Evolutionary conservation across 352 stramenopile species (phyloP), one percentile per base, ranked within the genome.

Genomic region (Phytopythium aichiense): DNA sequence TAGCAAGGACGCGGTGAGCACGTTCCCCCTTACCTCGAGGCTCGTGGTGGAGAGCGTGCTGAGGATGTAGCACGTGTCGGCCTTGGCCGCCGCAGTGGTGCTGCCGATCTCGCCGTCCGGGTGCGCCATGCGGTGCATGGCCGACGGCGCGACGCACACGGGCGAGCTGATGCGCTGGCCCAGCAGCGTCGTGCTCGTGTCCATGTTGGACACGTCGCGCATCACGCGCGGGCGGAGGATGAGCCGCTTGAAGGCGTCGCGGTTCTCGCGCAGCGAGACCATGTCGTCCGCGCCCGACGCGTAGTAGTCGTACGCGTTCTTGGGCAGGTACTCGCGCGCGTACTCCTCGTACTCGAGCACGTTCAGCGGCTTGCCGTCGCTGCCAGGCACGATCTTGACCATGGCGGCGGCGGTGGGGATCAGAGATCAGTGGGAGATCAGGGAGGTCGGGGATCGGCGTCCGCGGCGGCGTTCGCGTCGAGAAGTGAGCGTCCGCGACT

Each of bases 81-180:
- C 78, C 63, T 96, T 92, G 57, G 91, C 61, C 0, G 93, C 79
- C 2, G 93, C 94, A 2, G 72, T 73, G 4, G 88, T 83, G 40
- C 87, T 96, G 20, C 87, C 95, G 23, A 87, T 73, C 74, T 99
- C 95, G 46, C 95, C 94, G 58, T 98, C 91, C 38, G 90, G 94
- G 65, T 99, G 94, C 58, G 97, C 97, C 91, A 98, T 98, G 59
- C 92, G 74, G 61, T 98, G 96, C 76, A 97, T 97, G 33, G 95
- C 83, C 30, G 85, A 84, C 9, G 90, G 90, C 35, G 89, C 95
- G 50, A 96, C 88, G 75, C 97, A 98, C 68, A 99, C 95, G 2
- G 95, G 95, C 28, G 97, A 83, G n/a, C 84, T 84, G 16, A 98
- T 84, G 52, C 89, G 73, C 45, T 93, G 73, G 9, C 94, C 95